phyloP scores from a whole-genome alignment of 23 red algal species.

The Gracilariopsis chorda region DNA sequence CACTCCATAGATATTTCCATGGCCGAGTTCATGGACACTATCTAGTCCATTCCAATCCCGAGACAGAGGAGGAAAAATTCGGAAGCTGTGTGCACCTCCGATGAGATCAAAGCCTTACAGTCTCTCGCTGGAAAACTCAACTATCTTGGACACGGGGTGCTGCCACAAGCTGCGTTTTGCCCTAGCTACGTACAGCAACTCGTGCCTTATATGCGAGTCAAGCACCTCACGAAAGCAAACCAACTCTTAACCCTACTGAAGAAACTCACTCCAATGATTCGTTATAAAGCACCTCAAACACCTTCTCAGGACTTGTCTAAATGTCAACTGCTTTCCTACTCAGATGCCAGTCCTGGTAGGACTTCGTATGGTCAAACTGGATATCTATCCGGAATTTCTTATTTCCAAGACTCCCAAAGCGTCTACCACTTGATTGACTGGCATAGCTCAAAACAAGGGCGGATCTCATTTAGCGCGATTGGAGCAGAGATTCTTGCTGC shows the following conservation, averaged over 20 bases:
- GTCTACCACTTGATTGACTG: too few relatives aligned
- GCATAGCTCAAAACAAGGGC: too few relatives aligned
- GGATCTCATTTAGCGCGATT: too few relatives aligned
- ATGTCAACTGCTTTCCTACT: constrained; percentile 9
- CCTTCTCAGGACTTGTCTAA: background rate
- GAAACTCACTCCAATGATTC: background rate
- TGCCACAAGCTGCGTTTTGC: constrained; percentile 27
- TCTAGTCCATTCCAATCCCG: background rate
- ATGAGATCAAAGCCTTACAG: background rate
- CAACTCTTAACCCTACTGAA: background rate
- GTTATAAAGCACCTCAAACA: background rate
- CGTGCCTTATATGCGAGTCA: background rate
- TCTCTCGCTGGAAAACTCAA: background rate
- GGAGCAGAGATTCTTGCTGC: too few relatives aligned
- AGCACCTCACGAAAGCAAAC: constrained; percentile 7
- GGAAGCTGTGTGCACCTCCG: background rate
- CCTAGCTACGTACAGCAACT: constrained; percentile 27
- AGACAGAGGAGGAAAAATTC: background rate
- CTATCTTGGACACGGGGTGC: constrained; percentile 5
- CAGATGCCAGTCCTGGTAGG: constrained; percentile 33
- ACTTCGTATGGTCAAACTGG: constrained; percentile 33
- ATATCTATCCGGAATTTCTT: constrained; percentile 26
- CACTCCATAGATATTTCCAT: constrained; percentile 5
- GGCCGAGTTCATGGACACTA: constrained; percentile 23
- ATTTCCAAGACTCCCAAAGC: too few relatives aligned